Evolutionary conservation across 2,329 filamentous ascomycete species (phyloP).

Genomic region (Chaetomiaceae sp.): DNA sequence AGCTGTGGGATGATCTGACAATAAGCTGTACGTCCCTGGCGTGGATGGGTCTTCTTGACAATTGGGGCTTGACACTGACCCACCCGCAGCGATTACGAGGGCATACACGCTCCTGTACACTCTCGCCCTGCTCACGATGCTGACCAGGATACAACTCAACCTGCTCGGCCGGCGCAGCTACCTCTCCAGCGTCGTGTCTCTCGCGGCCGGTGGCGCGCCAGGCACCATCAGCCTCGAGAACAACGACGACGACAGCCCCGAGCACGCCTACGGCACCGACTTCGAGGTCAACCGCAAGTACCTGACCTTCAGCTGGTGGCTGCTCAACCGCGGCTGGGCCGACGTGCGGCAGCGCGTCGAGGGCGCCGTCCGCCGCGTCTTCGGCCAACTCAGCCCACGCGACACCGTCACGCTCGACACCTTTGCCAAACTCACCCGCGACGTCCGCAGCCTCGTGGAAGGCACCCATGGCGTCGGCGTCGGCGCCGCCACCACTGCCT

Average conservation of each 20-base stretch:
- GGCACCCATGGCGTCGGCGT: constrained; percentile 46
- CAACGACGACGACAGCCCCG: constrained; percentile 79
- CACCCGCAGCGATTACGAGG: constrained; percentile 69
- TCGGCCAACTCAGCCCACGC: constrained; percentile 80
- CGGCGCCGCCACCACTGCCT: constrained; percentile 50
- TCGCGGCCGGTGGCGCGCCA: constrained; percentile 69
- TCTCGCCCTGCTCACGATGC: constrained; percentile 77
- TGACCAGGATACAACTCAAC: constrained; percentile 94
- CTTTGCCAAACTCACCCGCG: constrained; percentile 72
- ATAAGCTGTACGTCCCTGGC: constrained; percentile 68
- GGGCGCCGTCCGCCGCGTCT: constrained; percentile 79
- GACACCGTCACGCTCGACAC: constrained; percentile 79
- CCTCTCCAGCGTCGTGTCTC: constrained; percentile 86
- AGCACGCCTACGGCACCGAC: constrained; percentile 81
- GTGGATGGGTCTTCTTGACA: background rate
- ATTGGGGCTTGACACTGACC: background rate
- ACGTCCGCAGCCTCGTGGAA: constrained; percentile 81
- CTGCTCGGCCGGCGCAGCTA: constrained; percentile 93
- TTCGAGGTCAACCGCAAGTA: constrained; percentile 95
- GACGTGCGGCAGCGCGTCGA: constrained; percentile 77
- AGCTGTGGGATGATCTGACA: constrained; percentile 96
- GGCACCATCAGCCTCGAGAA: constrained; percentile 86
- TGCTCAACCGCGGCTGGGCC: constrained; percentile 84
- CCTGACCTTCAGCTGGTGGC: constrained; percentile 96
- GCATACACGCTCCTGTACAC: constrained; percentile 91